A percentile compares a stretch with the other conserved stretches of the same genome.
Conservation (phyloP, 1,284 basidiomycete genomes). For the Trichosporon sp. region DNA sequence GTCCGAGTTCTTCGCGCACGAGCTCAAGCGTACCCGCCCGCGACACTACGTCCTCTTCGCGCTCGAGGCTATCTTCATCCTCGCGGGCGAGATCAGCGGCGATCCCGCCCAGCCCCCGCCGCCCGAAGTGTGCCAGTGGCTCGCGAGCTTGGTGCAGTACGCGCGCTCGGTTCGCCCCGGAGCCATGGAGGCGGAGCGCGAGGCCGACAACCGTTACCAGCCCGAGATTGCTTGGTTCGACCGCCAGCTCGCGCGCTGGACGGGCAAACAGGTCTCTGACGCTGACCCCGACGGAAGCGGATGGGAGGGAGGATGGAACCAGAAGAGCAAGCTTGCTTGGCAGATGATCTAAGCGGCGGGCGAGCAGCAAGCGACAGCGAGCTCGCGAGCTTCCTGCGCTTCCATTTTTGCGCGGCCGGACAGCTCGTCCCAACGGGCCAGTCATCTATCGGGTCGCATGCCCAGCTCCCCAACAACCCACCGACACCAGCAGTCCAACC, state of each 20-base stretch:
- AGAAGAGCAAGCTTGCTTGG: constrained; percentile 39
- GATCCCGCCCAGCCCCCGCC: constrained; percentile 18
- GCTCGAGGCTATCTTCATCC: constrained; percentile 42
- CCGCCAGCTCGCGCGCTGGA: constrained; percentile 37
- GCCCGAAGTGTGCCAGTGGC: constrained; percentile 24
- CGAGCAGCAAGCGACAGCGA: not conserved
- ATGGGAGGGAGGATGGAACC: constrained; percentile 45
- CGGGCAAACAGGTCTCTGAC: constrained; percentile 21
- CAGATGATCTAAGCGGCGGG: constrained; percentile 28
- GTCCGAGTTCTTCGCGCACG: constrained; percentile 31
- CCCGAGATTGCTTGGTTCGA: constrained; percentile 40
- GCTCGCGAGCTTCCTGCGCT: too few species aligned
- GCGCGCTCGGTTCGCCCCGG: constrained; percentile 33
- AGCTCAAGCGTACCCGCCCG: constrained; percentile 37
- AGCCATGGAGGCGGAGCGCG: constrained; percentile 37
- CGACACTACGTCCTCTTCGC: constrained; percentile 45
- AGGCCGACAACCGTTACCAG: constrained; percentile 36
- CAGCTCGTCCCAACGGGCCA: too few species aligned
- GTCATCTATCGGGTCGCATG: too few species aligned
- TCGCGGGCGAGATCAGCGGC: constrained; percentile 31
- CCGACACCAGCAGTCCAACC: too few species aligned
- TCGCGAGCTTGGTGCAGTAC: constrained; percentile 32
- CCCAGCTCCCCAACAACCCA: too few species aligned
- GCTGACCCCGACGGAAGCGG: constrained; percentile 36
- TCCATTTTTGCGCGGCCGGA: too few species aligned